A percentile compares a stretch with the other conserved stretches of the same genome.
Evolutionary conservation across 495 filamentous ascomycete species (phyloP).

Genomic region (Aspergillus kassunensis): DNA sequence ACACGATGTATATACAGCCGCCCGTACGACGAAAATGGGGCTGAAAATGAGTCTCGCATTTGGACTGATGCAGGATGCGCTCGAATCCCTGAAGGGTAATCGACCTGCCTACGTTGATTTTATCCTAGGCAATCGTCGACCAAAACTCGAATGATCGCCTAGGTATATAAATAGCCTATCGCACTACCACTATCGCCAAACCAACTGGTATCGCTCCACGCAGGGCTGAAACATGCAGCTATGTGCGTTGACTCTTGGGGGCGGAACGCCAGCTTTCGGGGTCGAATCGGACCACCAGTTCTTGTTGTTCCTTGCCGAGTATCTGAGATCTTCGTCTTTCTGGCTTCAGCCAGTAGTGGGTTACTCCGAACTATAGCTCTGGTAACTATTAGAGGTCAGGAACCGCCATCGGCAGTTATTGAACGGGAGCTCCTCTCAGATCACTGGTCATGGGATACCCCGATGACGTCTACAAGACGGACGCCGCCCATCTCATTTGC

Average conservation of each 20-base stretch:
- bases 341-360: neutral
- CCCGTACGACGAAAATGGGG: conserved; percentile 77
- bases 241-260: neutral
- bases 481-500: too few relatives aligned
- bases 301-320: neutral
- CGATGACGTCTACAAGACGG: too few relatives aligned
- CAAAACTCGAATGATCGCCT: conserved; percentile 14
- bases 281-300: neutral
- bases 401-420: neutral
- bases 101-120: conserved; percentile 69
- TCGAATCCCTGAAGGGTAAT: conserved; percentile 62
- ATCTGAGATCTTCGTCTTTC: neutral
- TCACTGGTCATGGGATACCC: too few relatives aligned
- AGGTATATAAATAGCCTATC: neutral
- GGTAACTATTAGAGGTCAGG: neutral
- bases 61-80: conserved; percentile 73
- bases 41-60: conserved; percentile 73
- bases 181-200: neutral
- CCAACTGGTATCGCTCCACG: neutral
- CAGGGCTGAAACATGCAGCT: neutral
- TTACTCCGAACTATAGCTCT: too few relatives aligned
- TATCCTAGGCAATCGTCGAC: conserved; percentile 41
- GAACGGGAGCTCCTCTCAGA: too few relatives aligned
- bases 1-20: conserved; percentile 76
- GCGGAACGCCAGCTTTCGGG: neutral